phyloP scores from a whole-genome alignment of 2,329 filamentous ascomycete genomes.

The Bipolaris victoriae region DNA sequence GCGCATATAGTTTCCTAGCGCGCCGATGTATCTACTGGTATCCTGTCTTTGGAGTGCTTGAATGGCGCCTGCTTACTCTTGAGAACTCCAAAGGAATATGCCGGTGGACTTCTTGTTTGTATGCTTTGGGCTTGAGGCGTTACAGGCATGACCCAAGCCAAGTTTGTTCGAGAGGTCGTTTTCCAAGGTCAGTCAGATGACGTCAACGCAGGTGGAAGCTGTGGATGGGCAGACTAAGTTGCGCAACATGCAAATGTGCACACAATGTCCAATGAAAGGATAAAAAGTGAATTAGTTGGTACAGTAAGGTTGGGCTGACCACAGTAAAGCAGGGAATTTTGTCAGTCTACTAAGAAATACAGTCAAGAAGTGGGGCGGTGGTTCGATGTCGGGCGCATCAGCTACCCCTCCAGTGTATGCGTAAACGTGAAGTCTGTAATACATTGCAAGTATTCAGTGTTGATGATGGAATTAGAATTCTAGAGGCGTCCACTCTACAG shows the following conservation, averaged over 20 bases:
- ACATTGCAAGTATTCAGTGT: not conserved
- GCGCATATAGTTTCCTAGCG: not conserved
- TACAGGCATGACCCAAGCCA: slow-evolving; percentile 13
- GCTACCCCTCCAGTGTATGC: slow-evolving; percentile 1
- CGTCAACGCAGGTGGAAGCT: slow-evolving; percentile 10
- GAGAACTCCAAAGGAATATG: not conserved
- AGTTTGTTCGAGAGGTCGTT: slow-evolving; percentile 6
- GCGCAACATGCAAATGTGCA: not conserved
- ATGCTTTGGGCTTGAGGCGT: not conserved
- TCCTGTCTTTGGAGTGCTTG: not conserved
- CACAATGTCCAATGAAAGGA: not conserved
- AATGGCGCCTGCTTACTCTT: not conserved
- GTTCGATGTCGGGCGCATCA: slow-evolving; percentile 16
- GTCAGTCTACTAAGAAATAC: not conserved
- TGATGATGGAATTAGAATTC: not conserved
- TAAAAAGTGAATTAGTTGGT: not conserved
- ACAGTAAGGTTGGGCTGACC: not conserved
- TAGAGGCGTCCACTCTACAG: not conserved
- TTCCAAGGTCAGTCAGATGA: slow-evolving; percentile 16
- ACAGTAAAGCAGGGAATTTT: not conserved
- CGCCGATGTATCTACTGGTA: not conserved
- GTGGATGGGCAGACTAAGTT: not conserved
- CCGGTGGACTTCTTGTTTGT: not conserved
- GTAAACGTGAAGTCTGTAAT: not conserved
- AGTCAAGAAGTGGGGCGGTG: slow-evolving; percentile 12